Conservation (phyloP, 1,284 basidiomycete species). For the Papiliotrema terrestris region DNA sequence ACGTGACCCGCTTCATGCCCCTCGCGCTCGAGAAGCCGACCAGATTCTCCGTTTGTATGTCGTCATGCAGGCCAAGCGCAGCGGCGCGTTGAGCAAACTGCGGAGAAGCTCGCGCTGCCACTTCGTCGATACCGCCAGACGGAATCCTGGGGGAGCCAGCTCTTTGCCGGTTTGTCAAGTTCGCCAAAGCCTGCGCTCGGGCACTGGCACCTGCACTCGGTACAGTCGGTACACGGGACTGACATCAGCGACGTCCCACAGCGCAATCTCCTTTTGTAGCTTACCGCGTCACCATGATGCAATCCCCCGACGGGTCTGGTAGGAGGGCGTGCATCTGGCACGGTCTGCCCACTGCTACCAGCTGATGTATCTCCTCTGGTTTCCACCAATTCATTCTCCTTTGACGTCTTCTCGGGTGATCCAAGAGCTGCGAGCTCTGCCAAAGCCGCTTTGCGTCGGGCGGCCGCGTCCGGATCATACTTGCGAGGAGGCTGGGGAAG, state of each 20-base stretch:
- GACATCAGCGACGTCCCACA: no score
- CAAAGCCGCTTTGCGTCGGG: neutral
- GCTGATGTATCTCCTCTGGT: neutral
- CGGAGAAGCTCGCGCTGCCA: constrained; percentile 21
- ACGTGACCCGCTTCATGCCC: constrained; percentile 29
- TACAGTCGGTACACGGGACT: no score
- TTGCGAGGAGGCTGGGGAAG: neutral
- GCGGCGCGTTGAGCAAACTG: constrained; percentile 14
- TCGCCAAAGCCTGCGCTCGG: constrained; percentile 21
- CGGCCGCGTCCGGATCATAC: neutral
- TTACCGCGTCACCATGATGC: constrained; percentile 3
- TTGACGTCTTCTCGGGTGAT: neutral
- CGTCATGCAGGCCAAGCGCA: constrained; percentile 11
- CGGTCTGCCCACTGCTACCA: constrained; percentile 1
- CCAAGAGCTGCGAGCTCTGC: neutral
- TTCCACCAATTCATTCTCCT: neutral
- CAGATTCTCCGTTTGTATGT: constrained; percentile 8
- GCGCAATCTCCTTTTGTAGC: neutral
- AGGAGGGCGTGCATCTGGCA: neutral
- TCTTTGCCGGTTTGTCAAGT: constrained; percentile 6
- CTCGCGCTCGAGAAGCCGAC: constrained; percentile 36
- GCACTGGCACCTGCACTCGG: neutral
- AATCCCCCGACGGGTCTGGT: constrained; percentile 9
- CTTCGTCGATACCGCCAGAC: constrained; percentile 26
- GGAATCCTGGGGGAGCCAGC: constrained; percentile 32